Evolutionary conservation across 495 filamentous ascomycete genomes (phyloP), one percentile per base, ranked within the genome.

Genomic region (Neurospora sp.): DNA sequence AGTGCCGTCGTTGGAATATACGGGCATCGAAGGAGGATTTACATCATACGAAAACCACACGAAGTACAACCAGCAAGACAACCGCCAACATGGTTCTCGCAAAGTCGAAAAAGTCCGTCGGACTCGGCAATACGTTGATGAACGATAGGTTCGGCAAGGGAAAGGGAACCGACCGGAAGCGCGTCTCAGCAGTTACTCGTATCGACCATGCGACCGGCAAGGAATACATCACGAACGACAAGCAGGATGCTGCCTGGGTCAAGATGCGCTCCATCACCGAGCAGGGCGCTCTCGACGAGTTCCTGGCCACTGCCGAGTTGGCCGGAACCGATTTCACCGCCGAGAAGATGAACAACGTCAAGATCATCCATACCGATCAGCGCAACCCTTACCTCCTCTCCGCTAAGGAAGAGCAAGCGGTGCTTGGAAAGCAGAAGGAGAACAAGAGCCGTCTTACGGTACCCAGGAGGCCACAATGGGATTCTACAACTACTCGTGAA

Each of bases 261-360:
- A 98, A 98, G 86, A 98, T 99, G 95, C 93, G 94, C 82, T 95
- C 92, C 84, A 92, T 98, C 76, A 99, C 96, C 35, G 95, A 98
- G 85, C 96, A 99, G 84, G 95, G 90, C 72, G 94, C 95, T 44
- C 89, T 99, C 70, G 96, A 99, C 83, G 89, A 89, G 78, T 86
- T 88, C 78, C 76, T 87, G 74, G 86, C 86, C 16, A 98, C 95
- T 38, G 95, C 95, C 75, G 94, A 98, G 83, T 86, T 99, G 76
- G 96, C 96, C 23, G 94, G 94, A 69, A 99, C 96, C 73, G 96
- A 99, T 80, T 99, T 99, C 81, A 97, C 96, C 7, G 96, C 96
- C 42, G 96, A 99, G 87, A 97, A 98, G 86, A 92, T 96, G 88
- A 97, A 93, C 82, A 97, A 95, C 80, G 92, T 98, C 81, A 97